Base-by-base conservation (phyloP, 306 rosid species). In the Mimosa pudica region DNA sequence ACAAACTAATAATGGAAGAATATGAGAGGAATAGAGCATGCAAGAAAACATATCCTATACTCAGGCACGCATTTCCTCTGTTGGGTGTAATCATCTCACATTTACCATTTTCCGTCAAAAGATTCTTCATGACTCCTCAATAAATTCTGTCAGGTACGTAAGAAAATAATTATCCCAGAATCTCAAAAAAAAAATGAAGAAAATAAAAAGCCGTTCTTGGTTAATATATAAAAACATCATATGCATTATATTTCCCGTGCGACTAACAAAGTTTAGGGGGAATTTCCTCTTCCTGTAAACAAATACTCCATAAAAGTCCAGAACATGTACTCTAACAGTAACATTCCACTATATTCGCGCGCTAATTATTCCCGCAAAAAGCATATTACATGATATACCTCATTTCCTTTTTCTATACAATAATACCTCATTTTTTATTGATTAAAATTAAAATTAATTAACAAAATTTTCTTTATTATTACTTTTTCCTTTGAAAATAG, bases 1-100 rank as follows among this genome's bases (percentile, higher is more conserved):
- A 7, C 78, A 74, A 42, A 11, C 78, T 44, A 48, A 48, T 47
- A 45, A 18, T 61, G 79, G 48, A 62, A 48, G 70, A 30, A 61
- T 60, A 48, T 45, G 35, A 24, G 35, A 42, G n/a, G 24, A 45
- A 13, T 17, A 61, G 44, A 75, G 47, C 79, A 62, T 62, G 49
- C 63, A 76, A 24, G 30, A 30, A 14, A 32, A 8, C 30, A 44
- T 45, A 7, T 33, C 8, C 5, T 44, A 0, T 10, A 4, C 35
- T 6, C 12, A 32, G 2, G 10, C 11, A 11, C 35, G 10, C n/a
- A 64, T 63, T 76, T 76, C 80, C 73, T 32, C 72, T 46, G 17
- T 16, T 8, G 38, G 80, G 18, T 1, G 18, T 62, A 32, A 62
- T 46, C 71, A 47, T 45, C 0, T 63, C 5, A 10, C 47, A 61